phyloP scores from a whole-genome alignment of 1,284 basidiomycete species.

The Golubevia sp. region DNA sequence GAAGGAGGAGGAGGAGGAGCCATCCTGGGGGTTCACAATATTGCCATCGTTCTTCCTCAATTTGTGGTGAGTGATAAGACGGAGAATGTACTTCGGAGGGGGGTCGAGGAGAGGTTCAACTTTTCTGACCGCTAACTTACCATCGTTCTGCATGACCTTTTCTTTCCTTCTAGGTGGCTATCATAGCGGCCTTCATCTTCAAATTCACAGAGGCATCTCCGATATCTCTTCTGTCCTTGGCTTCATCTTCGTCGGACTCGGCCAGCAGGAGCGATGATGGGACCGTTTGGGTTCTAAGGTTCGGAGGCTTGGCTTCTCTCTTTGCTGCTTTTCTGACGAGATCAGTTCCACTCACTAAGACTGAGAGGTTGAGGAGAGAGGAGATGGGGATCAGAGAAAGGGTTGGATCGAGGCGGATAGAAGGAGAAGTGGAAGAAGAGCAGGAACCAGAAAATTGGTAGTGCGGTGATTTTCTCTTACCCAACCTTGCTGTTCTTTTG shows the following conservation, averaged over 20 bases:
- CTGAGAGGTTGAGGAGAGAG: constrained; percentile 12
- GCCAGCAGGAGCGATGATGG: constrained; percentile 65
- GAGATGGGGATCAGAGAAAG: background rate
- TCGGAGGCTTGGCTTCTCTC: constrained; percentile 72
- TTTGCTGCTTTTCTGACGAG: constrained; percentile 32
- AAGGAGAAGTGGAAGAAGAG: too few relatives aligned
- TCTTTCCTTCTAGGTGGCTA: constrained; percentile 71
- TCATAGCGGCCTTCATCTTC: constrained; percentile 89
- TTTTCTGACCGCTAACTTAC: background rate
- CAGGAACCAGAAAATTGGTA: too few relatives aligned
- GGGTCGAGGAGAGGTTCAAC: background rate
- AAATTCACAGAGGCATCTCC: constrained; percentile 70
- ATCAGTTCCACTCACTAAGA: constrained; percentile 40
- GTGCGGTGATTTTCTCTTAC: too few relatives aligned
- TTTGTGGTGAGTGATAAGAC: constrained; percentile 72
- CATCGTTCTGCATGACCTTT: constrained; percentile 27
- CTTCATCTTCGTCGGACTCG: constrained; percentile 25
- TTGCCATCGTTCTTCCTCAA: constrained; percentile 89
- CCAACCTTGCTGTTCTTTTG: too few relatives aligned
- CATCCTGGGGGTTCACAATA: constrained; percentile 90
- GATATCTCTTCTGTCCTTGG: constrained; percentile 49
- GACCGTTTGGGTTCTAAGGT: constrained; percentile 86
- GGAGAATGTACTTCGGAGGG: background rate
- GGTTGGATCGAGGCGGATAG: too few relatives aligned
- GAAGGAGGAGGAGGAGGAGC: constrained; percentile 76